phyloP scores from a whole-genome alignment of 192 early-diverging fungal species.

The Coemansia sp. region DNA sequence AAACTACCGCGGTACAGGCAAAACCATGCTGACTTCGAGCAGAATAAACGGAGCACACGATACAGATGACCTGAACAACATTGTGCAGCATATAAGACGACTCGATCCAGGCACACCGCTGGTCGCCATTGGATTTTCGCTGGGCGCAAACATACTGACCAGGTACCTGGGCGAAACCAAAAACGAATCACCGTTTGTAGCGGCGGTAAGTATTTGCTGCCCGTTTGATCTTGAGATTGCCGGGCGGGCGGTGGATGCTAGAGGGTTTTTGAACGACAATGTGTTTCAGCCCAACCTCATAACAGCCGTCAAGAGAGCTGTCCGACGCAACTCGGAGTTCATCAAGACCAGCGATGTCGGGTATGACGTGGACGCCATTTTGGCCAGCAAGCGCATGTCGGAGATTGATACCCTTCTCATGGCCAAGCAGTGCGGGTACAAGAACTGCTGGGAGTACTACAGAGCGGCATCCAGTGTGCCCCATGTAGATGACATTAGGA shows the following conservation, averaged over 20 bases:
- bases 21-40: not conserved
- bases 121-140: not conserved
- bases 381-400: slow-evolving; percentile 53
- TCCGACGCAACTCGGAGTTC: slow-evolving; percentile 20
- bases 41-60: not conserved
- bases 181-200: not conserved
- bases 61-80: not conserved
- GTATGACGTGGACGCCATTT: slow-evolving; percentile 46
- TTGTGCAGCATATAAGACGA: not conserved
- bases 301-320: slow-evolving; percentile 32
- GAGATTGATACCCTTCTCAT: slow-evolving; percentile 76
- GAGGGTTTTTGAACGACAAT: too few relatives aligned
- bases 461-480: slow-evolving; percentile 50
- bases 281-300: slow-evolving; percentile 53
- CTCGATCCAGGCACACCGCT: not conserved
- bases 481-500: slow-evolving; percentile 51
- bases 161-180: slow-evolving; percentile 4
- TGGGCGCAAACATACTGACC: slow-evolving; percentile 5
- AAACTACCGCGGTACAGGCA: not conserved
- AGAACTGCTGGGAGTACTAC: slow-evolving; percentile 73
- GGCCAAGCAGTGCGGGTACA: slow-evolving; percentile 58
- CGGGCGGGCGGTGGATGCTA: slow-evolving; percentile 26
- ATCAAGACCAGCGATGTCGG: slow-evolving; percentile 16
- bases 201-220: slow-evolving; percentile 53
- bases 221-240: slow-evolving; percentile 64